These are phyloP conservation scores for Pseudogymnoascus sp. DNA, from an alignment of 2,329 filamentous ascomycete genomes.

Conservation along the genomic window DNA sequence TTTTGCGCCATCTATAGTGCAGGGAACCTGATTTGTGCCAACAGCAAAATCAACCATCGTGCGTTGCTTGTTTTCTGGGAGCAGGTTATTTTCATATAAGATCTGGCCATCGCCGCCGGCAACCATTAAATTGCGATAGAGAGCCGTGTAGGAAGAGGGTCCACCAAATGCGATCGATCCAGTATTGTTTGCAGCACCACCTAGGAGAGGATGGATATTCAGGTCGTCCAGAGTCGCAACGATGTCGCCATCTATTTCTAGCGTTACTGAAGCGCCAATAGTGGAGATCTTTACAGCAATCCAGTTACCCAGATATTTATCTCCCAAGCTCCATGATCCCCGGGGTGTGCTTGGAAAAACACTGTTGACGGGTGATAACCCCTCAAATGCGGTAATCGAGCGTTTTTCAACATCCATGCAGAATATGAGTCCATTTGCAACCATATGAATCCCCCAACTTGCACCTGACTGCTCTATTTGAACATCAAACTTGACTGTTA, in stretches of 20 bases:
- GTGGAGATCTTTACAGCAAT: constrained; percentile 12
- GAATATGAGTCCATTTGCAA: constrained; percentile 20
- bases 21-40: constrained; percentile 17
- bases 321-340: constrained; percentile 13
- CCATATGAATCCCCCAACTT: constrained; percentile 20
- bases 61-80: constrained; percentile 12
- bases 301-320: constrained; percentile 12
- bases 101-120: constrained; percentile 5
- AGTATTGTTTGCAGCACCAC: constrained; percentile 17
- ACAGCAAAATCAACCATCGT: constrained; percentile 17
- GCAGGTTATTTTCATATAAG: constrained; percentile 15
- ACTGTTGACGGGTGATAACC: constrained; percentile 15
- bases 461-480: constrained; percentile 16
- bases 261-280: constrained; percentile 7
- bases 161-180: constrained; percentile 20
- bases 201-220: constrained; percentile 16
- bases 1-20: constrained; percentile 11
- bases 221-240: constrained; percentile 11
- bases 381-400: constrained; percentile 16
- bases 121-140: constrained; percentile 15
- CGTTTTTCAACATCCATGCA: constrained; percentile 14
- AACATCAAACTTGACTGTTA: constrained; percentile 15
- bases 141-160: constrained; percentile 13
- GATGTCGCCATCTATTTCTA: constrained; percentile 11
- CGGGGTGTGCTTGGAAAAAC: constrained; percentile 16